A percentile compares a stretch with the other conserved stretches of the same genome.
phyloP scores from a whole-genome alignment of 2,329 filamentous ascomycete species.

The Pseudogymnoascus sp. region DNA sequence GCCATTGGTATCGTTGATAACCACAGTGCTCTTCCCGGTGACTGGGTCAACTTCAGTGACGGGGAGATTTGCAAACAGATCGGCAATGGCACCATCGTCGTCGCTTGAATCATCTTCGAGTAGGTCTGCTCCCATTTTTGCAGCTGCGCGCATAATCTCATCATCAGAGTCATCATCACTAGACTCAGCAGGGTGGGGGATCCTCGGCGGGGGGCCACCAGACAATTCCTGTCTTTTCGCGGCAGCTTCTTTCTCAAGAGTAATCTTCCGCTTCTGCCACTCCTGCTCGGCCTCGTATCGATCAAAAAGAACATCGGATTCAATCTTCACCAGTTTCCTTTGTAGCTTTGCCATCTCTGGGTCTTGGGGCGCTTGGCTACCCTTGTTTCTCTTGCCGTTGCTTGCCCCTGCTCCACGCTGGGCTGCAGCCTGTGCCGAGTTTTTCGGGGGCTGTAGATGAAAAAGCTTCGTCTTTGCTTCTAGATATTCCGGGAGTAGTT shows the following conservation, averaged over 20 bases:
- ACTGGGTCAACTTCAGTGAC: constrained; percentile 49
- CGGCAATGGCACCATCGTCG: constrained; percentile 45
- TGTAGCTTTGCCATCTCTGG: constrained; percentile 54
- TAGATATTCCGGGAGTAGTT: constrained; percentile 67
- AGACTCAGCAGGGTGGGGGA: constrained; percentile 10
- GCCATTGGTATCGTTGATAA: constrained; percentile 44
- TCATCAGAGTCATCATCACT: constrained; percentile 34
- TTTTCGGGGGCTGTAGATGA: constrained; percentile 43
- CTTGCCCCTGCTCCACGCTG: constrained; percentile 13
- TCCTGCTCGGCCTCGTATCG: constrained; percentile 52
- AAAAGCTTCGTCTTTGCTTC: constrained; percentile 63
- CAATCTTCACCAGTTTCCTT: constrained; percentile 66
- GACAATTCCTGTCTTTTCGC: constrained; percentile 34
- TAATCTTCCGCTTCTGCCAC: constrained; percentile 52
- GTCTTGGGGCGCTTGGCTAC: constrained; percentile 17
- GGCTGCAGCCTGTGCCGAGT: constrained; percentile 31
- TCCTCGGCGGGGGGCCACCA: constrained; percentile 20
- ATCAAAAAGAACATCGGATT: constrained; percentile 71
- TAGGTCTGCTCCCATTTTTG: constrained; percentile 49
- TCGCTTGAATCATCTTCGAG: constrained; percentile 43
- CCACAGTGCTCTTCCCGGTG: constrained; percentile 50
- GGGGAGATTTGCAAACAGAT: constrained; percentile 52
- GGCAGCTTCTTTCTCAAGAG: constrained; percentile 53
- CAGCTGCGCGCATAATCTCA: constrained; percentile 45
- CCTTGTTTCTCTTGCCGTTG: constrained; percentile 10